phyloP scores from a whole-genome alignment of 768 basidiomycete genomes.

The Boletus rubropictus region DNA sequence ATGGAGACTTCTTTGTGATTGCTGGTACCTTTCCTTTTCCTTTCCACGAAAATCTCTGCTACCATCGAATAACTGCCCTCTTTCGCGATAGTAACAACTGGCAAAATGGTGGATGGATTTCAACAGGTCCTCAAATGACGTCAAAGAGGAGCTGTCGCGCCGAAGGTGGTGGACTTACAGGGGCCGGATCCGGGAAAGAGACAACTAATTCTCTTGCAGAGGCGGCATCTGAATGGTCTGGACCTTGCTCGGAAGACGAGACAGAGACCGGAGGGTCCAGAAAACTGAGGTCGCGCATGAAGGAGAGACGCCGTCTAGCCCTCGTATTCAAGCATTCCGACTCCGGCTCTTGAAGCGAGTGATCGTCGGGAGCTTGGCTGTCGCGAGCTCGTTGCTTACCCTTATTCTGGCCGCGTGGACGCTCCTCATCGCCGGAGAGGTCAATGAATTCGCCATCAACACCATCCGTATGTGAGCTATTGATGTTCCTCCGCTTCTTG shows the following conservation, averaged over 20 bases:
- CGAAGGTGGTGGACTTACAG: conserved; percentile 36
- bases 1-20: conserved; percentile 19
- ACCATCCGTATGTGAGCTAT: conserved; percentile 16
- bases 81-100: conserved; percentile 53
- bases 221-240: conserved; percentile 1
- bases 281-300: conserved; percentile 49
- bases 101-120: conserved; percentile 50
- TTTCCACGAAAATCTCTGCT: conserved; percentile 42
- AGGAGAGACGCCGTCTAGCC: conserved; percentile 41
- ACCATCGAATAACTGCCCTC: conserved; percentile 52
- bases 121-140: conserved; percentile 40
- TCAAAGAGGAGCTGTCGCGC: conserved; percentile 7
- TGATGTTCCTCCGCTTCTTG: conserved; percentile 31
- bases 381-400: conserved; percentile 24
- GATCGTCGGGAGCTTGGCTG: conserved; percentile 5
- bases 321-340: conserved; percentile 16
- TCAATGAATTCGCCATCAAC: conserved; percentile 23
- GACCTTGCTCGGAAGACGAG: conserved; percentile 9
- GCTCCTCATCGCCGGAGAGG: conserved; percentile 19
- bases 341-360: conserved; percentile 11
- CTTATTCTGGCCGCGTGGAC: conserved; percentile 11
- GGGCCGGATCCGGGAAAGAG: conserved; percentile 38
- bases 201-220: conserved; percentile 9
- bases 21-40: conserved; percentile 31
- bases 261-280: conserved; percentile 33